A percentile compares a stretch with the other conserved stretches of the same genome.
phyloP scores from a whole-genome alignment of 2,329 filamentous ascomycete genomes.

The Juglanconis sp. region DNA sequence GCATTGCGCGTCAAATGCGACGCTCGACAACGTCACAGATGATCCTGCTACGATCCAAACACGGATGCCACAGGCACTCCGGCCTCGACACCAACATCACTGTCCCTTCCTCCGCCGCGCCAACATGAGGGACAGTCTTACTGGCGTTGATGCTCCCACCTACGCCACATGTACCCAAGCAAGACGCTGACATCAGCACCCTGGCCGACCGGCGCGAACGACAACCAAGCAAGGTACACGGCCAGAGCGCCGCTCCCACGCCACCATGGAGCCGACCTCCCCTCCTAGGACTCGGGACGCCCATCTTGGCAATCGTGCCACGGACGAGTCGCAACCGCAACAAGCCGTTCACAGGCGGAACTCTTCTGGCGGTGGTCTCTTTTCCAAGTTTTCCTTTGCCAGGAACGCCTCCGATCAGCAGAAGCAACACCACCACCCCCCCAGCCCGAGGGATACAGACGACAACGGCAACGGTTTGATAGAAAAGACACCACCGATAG shows the following conservation, averaged over 20 bases:
- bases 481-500: neutral
- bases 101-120: neutral
- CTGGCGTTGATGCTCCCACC: neutral
- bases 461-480: slow-evolving; percentile 8
- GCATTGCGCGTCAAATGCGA: too few relatives aligned
- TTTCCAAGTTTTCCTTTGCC: slow-evolving; percentile 72
- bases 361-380: slow-evolving; percentile 48
- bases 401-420: slow-evolving; percentile 28
- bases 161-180: neutral
- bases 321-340: neutral
- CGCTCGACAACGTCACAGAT: neutral
- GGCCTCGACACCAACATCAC: neutral
- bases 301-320: slow-evolving; percentile 2
- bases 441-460: slow-evolving; percentile 10
- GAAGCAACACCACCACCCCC: slow-evolving; percentile 21
- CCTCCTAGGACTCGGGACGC: slow-evolving; percentile 8
- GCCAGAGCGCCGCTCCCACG: slow-evolving; percentile 2
- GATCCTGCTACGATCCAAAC: neutral
- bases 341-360: slow-evolving; percentile 39
- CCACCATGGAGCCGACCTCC: slow-evolving; percentile 15
- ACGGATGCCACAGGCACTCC: slow-evolving; percentile 7
- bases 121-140: slow-evolving; percentile 7
- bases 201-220: slow-evolving; percentile 15
- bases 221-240: neutral
- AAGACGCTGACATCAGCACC: slow-evolving; percentile 9